phyloP scores from a whole-genome alignment of 208 protist genomes.

The Leishmania martiniquensis region DNA sequence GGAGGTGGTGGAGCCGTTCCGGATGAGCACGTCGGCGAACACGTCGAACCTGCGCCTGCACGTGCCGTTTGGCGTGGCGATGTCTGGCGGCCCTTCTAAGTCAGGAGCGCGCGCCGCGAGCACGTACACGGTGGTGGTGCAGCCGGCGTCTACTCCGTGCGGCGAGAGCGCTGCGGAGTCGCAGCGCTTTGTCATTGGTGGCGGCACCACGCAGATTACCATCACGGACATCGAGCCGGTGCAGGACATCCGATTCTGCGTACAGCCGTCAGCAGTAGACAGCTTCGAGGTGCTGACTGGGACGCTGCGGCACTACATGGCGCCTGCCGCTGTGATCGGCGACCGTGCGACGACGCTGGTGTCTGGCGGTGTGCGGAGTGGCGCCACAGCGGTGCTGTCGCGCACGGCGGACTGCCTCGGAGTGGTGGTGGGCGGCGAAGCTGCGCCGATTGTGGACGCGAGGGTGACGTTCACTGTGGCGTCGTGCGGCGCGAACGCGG shows the following conservation, averaged over 20 bases:
- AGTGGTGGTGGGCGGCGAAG: slow-evolving; percentile 35
- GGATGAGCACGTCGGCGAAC: slow-evolving; percentile 31
- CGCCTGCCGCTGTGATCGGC: slow-evolving; percentile 51
- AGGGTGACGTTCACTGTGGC: slow-evolving; percentile 42
- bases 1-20: slow-evolving; percentile 40
- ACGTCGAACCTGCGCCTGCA: slow-evolving; percentile 34
- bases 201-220: slow-evolving; percentile 18
- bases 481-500: slow-evolving; percentile 32
- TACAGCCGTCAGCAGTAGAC: slow-evolving; percentile 15
- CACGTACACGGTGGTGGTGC: slow-evolving; percentile 15
- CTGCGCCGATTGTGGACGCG: slow-evolving; percentile 22
- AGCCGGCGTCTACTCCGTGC: slow-evolving; percentile 31
- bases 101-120: neutral
- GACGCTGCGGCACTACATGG: slow-evolving; percentile 55
- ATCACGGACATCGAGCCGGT: slow-evolving; percentile 29
- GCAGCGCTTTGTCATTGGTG: slow-evolving; percentile 32
- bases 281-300: slow-evolving; percentile 29
- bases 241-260: slow-evolving; percentile 33
- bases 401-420: slow-evolving; percentile 34
- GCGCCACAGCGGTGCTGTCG: slow-evolving; percentile 38
- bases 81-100: slow-evolving; percentile 35
- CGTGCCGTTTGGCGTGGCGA: slow-evolving; percentile 31
- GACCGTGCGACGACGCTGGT: slow-evolving; percentile 35
- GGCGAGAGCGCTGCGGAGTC: slow-evolving; percentile 20
- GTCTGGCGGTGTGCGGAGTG: slow-evolving; percentile 23